These are phyloP conservation scores for Pyrenophora graminea DNA, from an alignment of 2,329 filamentous ascomycete species.

Conservation along the genomic window DNA sequence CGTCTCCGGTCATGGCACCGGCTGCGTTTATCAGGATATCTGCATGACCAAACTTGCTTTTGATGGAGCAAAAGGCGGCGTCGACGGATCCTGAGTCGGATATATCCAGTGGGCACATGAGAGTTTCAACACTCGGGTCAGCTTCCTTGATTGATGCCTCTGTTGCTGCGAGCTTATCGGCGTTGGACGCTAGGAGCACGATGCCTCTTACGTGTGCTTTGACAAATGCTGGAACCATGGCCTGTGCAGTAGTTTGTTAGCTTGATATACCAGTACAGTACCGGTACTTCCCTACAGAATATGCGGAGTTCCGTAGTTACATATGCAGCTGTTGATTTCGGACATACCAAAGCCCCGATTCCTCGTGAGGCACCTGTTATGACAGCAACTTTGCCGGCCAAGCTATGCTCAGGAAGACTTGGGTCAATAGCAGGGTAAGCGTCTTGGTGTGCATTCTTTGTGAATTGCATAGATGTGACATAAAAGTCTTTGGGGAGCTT, in stretches of 20 bases:
- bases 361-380: slow-evolving; percentile 50
- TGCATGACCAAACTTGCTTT: slow-evolving; percentile 21
- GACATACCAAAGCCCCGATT: slow-evolving; percentile 36
- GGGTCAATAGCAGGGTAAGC: slow-evolving; percentile 49
- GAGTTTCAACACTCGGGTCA: slow-evolving; percentile 36
- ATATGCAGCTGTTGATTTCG: neutral
- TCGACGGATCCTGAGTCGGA: slow-evolving; percentile 24
- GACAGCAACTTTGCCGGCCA: slow-evolving; percentile 44
- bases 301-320: no score
- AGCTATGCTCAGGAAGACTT: slow-evolving; percentile 32
- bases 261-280: neutral
- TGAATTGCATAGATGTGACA: slow-evolving; percentile 19
- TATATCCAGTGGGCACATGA: slow-evolving; percentile 37
- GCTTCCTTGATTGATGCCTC: slow-evolving; percentile 32
- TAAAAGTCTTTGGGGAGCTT: slow-evolving; percentile 18
- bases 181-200: slow-evolving; percentile 39
- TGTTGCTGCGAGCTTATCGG: slow-evolving; percentile 27
- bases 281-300: no score
- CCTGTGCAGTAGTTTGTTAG: slow-evolving; percentile 15
- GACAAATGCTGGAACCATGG: slow-evolving; percentile 42
- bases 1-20: slow-evolving; percentile 14
- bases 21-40: slow-evolving; percentile 27
- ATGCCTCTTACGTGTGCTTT: slow-evolving; percentile 41
- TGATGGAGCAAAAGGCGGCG: slow-evolving; percentile 18
- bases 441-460: slow-evolving; percentile 33